phyloP scores from a whole-genome alignment of 768 basidiomycete genomes.

The Boletus rubropictus region DNA sequence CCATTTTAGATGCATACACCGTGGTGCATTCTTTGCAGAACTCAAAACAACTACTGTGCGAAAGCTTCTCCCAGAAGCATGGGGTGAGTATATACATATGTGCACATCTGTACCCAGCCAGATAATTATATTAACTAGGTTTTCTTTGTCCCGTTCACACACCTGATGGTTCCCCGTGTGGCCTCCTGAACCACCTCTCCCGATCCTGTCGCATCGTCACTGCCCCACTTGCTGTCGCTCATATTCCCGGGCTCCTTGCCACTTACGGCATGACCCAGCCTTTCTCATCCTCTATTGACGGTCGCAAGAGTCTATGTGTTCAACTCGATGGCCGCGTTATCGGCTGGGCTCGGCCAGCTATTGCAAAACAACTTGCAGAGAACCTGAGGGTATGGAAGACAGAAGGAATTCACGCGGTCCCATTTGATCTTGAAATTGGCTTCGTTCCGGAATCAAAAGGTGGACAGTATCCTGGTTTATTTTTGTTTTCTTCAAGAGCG shows the following conservation, averaged over 20 bases:
- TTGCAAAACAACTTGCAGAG: slow-evolving; percentile 76
- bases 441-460: slow-evolving; percentile 83
- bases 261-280: slow-evolving; percentile 93
- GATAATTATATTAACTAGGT: slow-evolving; percentile 40
- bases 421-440: slow-evolving; percentile 93
- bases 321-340: slow-evolving; percentile 95
- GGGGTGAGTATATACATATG: slow-evolving; percentile 55
- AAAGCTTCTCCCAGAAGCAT: slow-evolving; percentile 93
- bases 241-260: slow-evolving; percentile 76
- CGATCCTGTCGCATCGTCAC: slow-evolving; percentile 91
- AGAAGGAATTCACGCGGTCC: slow-evolving; percentile 72
- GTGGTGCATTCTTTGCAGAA: slow-evolving; percentile 98
- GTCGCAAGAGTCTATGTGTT: slow-evolving; percentile 74
- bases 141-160: slow-evolving; percentile 99
- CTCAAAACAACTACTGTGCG: slow-evolving; percentile 97
- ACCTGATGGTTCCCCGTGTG: slow-evolving; percentile 96
- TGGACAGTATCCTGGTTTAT: slow-evolving; percentile 95
- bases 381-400: slow-evolving; percentile 94
- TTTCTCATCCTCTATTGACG: slow-evolving; percentile 76
- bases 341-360: slow-evolving; percentile 78
- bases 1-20: slow-evolving; percentile 96
- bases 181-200: slow-evolving; percentile 93
- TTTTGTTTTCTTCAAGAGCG: slow-evolving; percentile 78
- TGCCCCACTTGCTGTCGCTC: slow-evolving; percentile 60
- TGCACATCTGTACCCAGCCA: slow-evolving; percentile 1